A percentile compares a stretch with the other conserved stretches of the same genome.
Conservation (phyloP, 768 basidiomycete species). For the Mycena sanguinolenta region DNA sequence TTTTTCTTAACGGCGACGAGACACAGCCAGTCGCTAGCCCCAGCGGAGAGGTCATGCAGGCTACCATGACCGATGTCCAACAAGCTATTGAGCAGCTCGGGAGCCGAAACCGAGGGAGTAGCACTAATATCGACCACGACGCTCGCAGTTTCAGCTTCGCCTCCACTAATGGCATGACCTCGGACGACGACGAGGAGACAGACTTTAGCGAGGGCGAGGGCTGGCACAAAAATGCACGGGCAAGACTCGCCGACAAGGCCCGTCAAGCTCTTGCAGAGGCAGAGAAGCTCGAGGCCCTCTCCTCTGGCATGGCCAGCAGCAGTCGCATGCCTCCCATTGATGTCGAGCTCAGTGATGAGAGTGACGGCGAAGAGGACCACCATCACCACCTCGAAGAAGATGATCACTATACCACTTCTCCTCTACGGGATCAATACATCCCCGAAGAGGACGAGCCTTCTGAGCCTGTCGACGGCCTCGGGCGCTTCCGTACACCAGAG, state of each 20-base stretch:
- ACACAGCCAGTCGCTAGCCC: conserved; percentile 39
- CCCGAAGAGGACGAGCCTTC: conserved; percentile 78
- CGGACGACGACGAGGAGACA: conserved; percentile 66
- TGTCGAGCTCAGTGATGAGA: conserved; percentile 85
- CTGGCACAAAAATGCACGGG: conserved; percentile 76
- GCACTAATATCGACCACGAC: conserved; percentile 63
- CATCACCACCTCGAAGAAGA: conserved; percentile 67
- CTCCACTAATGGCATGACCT: conserved; percentile 72
- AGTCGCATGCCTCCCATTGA: conserved; percentile 73
- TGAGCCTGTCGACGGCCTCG: conserved; percentile 41
- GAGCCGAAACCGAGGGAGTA: conserved; percentile 48
- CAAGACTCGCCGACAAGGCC: conserved; percentile 79
- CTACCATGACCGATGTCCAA: conserved; percentile 92
- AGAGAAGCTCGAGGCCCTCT: conserved; percentile 59
- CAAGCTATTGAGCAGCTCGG: conserved; percentile 91
- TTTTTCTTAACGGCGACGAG: conserved; percentile 42
- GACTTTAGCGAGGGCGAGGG: conserved; percentile 64
- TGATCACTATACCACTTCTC: conserved; percentile 53
- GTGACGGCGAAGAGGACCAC: conserved; percentile 74
- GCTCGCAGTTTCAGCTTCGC: conserved; percentile 83
- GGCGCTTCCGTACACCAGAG: conserved; percentile 39
- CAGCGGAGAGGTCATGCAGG: conserved; percentile 80
- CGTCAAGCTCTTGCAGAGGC: conserved; percentile 72
- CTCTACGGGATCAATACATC: conserved; percentile 67
- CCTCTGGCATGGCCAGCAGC: conserved; percentile 43